A percentile compares a stretch with the other conserved stretches of the same genome.
These are phyloP conservation scores for Venturia effusa DNA, from an alignment of 2,329 filamentous ascomycete genomes.

Conservation along the genomic window DNA sequence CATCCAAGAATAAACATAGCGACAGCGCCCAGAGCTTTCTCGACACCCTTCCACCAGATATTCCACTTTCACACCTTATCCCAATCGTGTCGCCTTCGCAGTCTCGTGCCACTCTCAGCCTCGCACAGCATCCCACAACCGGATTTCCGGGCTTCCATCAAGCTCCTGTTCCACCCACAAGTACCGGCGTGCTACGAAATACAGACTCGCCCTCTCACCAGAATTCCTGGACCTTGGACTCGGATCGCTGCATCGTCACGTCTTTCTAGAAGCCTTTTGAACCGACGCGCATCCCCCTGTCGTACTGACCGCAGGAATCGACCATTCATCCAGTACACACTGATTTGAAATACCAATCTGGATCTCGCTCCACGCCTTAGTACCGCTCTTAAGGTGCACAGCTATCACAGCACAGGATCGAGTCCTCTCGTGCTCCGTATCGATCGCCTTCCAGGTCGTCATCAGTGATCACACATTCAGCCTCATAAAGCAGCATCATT, in stretches of 20 bases:
- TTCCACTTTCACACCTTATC: conserved; percentile 5
- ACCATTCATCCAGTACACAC: neutral
- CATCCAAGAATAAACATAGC: conserved; percentile 1
- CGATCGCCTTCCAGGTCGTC: neutral
- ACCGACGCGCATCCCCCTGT: conserved; percentile 4
- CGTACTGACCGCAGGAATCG: conserved; percentile 1
- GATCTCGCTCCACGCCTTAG: neutral
- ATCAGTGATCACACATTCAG: conserved; percentile 3
- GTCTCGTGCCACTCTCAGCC: conserved; percentile 7
- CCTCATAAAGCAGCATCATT: conserved; percentile 4
- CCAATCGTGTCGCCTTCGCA: neutral
- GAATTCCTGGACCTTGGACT: neutral
- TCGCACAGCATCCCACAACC: conserved; percentile 11
- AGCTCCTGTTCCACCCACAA: conserved; percentile 8
- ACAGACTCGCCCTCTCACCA: neutral
- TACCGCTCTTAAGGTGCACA: conserved; percentile 1
- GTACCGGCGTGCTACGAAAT: neutral
- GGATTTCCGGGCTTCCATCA: conserved; percentile 5
- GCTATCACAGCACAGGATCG: conserved; percentile 6
- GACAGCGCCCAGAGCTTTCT: neutral
- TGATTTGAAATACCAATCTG: neutral
- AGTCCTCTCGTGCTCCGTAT: neutral
- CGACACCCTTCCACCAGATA: neutral
- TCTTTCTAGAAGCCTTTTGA: conserved; percentile 6
- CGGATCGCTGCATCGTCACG: conserved; percentile 4